phyloP scores from a whole-genome alignment of 192 early-diverging fungal genomes.

The Coemansia sp. region DNA sequence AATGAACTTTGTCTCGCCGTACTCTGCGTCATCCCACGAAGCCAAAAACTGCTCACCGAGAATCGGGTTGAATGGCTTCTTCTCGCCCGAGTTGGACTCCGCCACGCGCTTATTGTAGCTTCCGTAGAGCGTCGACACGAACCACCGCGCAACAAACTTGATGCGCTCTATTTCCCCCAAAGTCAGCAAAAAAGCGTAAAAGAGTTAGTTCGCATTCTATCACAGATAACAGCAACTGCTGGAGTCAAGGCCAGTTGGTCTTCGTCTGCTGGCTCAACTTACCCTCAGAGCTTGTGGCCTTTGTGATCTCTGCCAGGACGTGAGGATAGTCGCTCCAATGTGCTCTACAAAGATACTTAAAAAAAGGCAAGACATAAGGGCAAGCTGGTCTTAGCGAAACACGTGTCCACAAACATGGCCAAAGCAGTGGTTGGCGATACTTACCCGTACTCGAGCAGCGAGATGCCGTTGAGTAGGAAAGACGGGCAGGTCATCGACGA shows the following conservation, averaged over 20 bases:
- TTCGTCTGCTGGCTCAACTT: not conserved
- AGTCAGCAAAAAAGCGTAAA: not conserved
- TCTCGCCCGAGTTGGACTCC: constrained; percentile 65
- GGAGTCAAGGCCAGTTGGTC: not conserved
- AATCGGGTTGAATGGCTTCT: constrained; percentile 72
- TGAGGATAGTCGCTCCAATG: constrained; percentile 65
- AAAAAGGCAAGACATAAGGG: not conserved
- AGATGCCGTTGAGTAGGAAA: constrained; percentile 72
- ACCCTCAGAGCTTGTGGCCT: constrained; percentile 55
- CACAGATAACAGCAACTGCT: not conserved
- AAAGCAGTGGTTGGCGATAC: constrained; percentile 1
- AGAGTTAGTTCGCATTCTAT: not conserved
- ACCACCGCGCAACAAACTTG: constrained; percentile 71
- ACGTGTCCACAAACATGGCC: not conserved
- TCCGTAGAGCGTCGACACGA: constrained; percentile 76
- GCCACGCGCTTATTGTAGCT: constrained; percentile 71
- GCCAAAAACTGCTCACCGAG: constrained; percentile 68
- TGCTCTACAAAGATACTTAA: constrained; percentile 19
- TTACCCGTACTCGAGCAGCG: constrained; percentile 74
- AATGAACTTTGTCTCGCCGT: constrained; percentile 55
- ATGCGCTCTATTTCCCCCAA: constrained; percentile 57
- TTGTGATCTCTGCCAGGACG: constrained; percentile 64
- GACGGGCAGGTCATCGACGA: constrained; percentile 77
- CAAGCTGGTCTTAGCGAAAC: not conserved
- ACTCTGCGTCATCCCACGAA: constrained; percentile 59